Conservation (phyloP, 257 asterid genomes). For the Gentiana straminea region DNA sequence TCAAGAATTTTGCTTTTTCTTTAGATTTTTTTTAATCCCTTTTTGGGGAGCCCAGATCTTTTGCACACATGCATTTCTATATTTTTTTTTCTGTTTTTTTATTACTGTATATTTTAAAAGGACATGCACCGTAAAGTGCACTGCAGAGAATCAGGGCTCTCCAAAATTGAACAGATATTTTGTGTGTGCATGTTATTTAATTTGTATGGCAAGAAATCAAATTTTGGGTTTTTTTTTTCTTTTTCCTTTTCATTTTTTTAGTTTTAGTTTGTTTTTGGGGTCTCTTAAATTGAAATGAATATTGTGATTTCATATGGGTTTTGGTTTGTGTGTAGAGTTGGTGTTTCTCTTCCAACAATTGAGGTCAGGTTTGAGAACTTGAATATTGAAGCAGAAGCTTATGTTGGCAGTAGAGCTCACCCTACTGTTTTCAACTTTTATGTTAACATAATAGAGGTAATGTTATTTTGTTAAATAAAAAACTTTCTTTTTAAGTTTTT, state of each 20-base stretch:
- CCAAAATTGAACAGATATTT: no score
- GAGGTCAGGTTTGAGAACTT: constrained; percentile 60
- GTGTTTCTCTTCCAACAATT: constrained; percentile 54
- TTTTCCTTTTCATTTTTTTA: neutral
- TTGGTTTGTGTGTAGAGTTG: constrained; percentile 15
- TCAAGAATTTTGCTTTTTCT: neutral
- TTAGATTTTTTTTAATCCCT: neutral
- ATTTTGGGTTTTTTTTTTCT: neutral
- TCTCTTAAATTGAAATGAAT: no score
- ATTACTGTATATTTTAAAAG: no score
- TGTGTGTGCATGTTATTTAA: no score
- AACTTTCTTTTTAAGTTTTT: no score
- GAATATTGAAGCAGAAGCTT: constrained; percentile 53
- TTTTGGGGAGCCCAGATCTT: neutral
- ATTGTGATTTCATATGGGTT: neutral
- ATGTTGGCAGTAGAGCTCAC: constrained; percentile 58
- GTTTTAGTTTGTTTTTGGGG: neutral
- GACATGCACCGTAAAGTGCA: no score
- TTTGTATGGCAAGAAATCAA: no score
- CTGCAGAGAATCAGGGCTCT: no score
- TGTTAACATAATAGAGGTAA: constrained; percentile 57
- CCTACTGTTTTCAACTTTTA: constrained; percentile 58
- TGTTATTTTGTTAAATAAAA: neutral
- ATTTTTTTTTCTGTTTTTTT: no score
- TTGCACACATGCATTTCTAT: no score